Evolutionary conservation across 306 rosid species (phyloP).

Genomic region (Fragaria iinumae): DNA sequence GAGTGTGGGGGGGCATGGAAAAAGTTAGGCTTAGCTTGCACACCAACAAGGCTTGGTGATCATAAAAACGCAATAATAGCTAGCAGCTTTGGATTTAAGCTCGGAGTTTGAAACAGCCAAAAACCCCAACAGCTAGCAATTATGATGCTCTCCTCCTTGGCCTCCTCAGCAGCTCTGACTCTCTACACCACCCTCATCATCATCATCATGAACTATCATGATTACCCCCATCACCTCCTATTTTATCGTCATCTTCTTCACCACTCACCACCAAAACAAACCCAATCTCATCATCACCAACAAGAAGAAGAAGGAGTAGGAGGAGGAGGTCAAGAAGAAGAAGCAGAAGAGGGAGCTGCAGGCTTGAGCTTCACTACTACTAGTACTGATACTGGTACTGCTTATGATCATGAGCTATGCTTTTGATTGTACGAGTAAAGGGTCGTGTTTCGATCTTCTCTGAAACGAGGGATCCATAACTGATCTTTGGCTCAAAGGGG

Average conservation of each 20-base stretch:
- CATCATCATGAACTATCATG: conserved; percentile 58
- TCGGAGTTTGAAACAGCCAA: conserved; percentile 52
- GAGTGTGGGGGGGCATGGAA: conserved; percentile 12
- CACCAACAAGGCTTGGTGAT: conserved; percentile 42
- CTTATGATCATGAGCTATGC: conserved; percentile 12
- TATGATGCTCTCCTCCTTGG: conserved; percentile 55
- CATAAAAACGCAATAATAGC: conserved; percentile 38
- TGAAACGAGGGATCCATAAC: conserved; percentile 35
- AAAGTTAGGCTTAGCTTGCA: conserved; percentile 13
- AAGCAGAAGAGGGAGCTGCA: conserved; percentile 23
- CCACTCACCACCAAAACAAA: conserved; percentile 18
- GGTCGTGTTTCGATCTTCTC: conserved; percentile 29
- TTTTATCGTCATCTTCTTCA: conserved; percentile 33
- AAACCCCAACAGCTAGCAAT: conserved; percentile 55
- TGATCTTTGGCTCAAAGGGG: conserved; percentile 49
- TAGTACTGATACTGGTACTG: background rate
- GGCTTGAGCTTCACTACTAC: conserved; percentile 9
- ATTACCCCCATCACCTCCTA: conserved; percentile 58
- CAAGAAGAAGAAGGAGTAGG: conserved; percentile 17
- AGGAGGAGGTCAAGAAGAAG: conserved; percentile 20
- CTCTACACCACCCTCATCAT: conserved; percentile 35
- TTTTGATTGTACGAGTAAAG: conserved; percentile 25
- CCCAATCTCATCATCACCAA: conserved; percentile 14
- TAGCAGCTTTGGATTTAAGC: conserved; percentile 57
- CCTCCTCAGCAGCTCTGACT: conserved; percentile 48